Conservation (phyloP, 371 early-diverging fungal species). For the Mucor saturninus region DNA sequence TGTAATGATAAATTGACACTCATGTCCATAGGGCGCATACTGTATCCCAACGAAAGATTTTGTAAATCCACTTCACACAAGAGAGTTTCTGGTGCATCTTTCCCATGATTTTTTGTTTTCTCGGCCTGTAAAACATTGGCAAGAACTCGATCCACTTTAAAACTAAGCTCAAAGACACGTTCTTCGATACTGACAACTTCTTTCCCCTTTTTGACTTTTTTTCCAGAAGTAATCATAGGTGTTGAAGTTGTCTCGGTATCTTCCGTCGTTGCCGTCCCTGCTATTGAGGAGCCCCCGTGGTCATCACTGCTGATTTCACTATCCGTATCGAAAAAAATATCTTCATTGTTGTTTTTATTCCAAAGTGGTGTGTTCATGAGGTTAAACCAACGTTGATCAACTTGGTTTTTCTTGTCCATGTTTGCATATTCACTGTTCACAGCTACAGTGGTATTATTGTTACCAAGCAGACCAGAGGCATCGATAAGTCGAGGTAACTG, state of each 20-base stretch:
- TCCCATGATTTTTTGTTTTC: conserved; percentile 37
- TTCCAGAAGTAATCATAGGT: conserved; percentile 31
- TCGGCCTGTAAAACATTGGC: conserved; percentile 61
- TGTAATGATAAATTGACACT: conserved; percentile 73
- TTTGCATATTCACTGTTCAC: background rate
- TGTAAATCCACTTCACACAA: conserved; percentile 78
- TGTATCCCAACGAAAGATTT: conserved; percentile 71
- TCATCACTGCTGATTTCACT: conserved; percentile 35
- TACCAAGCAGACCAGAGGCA: conserved; percentile 45
- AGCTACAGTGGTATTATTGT: background rate
- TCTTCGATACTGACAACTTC: conserved; percentile 23
- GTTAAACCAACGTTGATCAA: conserved; percentile 34
- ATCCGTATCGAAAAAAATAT: conserved; percentile 38
- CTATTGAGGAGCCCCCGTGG: conserved; percentile 34
- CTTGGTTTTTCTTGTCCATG: conserved; percentile 11
- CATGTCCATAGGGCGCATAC: conserved; percentile 77
- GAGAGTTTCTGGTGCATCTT: conserved; percentile 49
- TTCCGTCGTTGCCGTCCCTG: conserved; percentile 27
- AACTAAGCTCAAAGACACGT: conserved; percentile 62
- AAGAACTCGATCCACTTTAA: conserved; percentile 75
- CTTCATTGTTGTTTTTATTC: conserved; percentile 25
- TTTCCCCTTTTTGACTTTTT: conserved; percentile 24
- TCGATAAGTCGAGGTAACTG: conserved; percentile 67
- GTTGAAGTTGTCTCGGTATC: conserved; percentile 16
- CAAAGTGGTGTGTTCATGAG: conserved; percentile 45